These are phyloP conservation scores for Cordyceps militaris DNA, from an alignment of 2,329 filamentous ascomycete species.

Conservation along the genomic window DNA sequence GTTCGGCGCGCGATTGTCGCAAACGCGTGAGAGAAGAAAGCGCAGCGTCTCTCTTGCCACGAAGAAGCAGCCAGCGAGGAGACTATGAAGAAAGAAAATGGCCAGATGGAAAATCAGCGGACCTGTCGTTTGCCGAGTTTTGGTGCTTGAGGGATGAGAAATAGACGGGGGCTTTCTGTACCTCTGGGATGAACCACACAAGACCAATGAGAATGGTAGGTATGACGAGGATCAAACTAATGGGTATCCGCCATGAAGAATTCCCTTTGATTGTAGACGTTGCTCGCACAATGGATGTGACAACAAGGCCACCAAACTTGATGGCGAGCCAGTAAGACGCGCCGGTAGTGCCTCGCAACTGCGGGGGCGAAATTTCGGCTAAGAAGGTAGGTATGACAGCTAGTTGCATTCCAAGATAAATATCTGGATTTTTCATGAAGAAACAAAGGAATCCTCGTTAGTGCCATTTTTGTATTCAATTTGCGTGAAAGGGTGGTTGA, in stretches of 20 bases:
- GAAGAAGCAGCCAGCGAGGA: conserved; percentile 25
- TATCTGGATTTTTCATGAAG: conserved; percentile 16
- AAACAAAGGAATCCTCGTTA: not conserved
- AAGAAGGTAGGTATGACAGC: conserved; percentile 27
- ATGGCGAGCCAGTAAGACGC: conserved; percentile 24
- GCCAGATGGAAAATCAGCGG: not conserved
- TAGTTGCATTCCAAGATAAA: conserved; percentile 33
- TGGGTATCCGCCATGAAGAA: conserved; percentile 27
- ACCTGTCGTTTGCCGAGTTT: not conserved
- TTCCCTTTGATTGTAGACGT: conserved; percentile 24
- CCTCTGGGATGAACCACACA: conserved; percentile 23
- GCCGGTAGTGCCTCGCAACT: conserved; percentile 24
- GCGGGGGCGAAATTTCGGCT: conserved; percentile 24
- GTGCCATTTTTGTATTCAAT: not conserved
- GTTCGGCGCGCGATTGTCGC: conserved; percentile 18
- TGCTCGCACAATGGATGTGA: conserved; percentile 22
- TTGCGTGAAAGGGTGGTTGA: not conserved
- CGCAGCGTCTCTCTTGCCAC: conserved; percentile 24
- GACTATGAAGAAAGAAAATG: conserved; percentile 20
- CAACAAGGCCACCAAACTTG: conserved; percentile 19
- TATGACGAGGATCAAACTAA: conserved; percentile 28
- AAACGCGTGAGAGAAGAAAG: conserved; percentile 16
- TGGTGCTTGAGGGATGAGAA: not conserved
- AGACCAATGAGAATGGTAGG: conserved; percentile 23
- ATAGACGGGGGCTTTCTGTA: not conserved